phyloP scores from a whole-genome alignment of 1,139 yeast species.

The Taphrina betulina region DNA sequence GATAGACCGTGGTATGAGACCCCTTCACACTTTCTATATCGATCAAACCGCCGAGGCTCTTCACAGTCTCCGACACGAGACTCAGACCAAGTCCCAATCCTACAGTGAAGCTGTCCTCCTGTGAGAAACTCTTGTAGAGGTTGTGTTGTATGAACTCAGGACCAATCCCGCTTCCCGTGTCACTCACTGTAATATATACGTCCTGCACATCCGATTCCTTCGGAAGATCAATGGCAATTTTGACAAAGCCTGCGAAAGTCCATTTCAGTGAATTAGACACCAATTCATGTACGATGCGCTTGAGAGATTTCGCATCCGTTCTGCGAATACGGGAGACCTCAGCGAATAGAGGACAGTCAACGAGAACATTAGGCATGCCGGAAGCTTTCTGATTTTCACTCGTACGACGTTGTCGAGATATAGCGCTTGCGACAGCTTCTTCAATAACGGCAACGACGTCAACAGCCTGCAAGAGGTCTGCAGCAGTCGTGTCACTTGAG shows the following conservation, averaged over 20 bases:
- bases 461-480: not conserved
- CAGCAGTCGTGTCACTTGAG: not conserved
- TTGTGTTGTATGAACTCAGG: constrained; percentile 70
- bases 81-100: constrained; percentile 23
- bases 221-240: not conserved
- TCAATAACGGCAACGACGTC: constrained; percentile 12
- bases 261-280: constrained; percentile 11
- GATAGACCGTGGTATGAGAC: constrained; percentile 9
- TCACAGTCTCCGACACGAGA: constrained; percentile 12
- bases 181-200: constrained; percentile 50
- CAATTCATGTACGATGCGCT: constrained; percentile 1
- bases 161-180: constrained; percentile 82
- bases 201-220: not conserved
- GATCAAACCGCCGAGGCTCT: constrained; percentile 5
- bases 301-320: not conserved
- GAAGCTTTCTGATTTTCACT: not conserved
- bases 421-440: constrained; percentile 6
- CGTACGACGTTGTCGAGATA: not conserved
- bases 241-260: constrained; percentile 7
- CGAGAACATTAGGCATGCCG: not conserved
- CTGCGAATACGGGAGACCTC: no score
- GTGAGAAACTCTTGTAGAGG: constrained; percentile 80
- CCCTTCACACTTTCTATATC: constrained; percentile 14
- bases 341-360: constrained; percentile 2
- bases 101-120: constrained; percentile 89